These are phyloP conservation scores for Spathaspora jeffriesii DNA, from an alignment of 1,139 yeast species.

Conservation along the genomic window DNA sequence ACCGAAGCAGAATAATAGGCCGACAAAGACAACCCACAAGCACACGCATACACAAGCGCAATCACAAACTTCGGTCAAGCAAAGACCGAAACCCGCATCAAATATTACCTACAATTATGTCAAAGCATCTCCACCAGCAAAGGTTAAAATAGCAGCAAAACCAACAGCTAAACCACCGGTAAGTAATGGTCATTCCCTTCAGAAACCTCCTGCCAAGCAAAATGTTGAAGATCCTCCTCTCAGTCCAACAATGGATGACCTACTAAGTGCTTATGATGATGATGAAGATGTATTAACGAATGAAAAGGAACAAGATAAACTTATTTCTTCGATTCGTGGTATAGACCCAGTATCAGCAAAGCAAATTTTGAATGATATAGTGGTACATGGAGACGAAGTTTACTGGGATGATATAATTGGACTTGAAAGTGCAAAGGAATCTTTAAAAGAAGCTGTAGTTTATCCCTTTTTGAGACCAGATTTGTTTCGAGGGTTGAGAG, in stretches of 20 bases:
- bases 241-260: constrained; percentile 29
- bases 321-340: constrained; percentile 40
- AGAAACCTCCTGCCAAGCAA: constrained; percentile 6
- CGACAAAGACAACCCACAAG: constrained; percentile 12
- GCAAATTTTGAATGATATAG: constrained; percentile 88
- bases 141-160: constrained; percentile 1
- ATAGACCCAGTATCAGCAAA: constrained; percentile 41
- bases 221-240: constrained; percentile 8
- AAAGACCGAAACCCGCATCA: constrained; percentile 14
- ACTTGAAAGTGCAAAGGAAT: constrained; percentile 82
- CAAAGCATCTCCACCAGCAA: constrained; percentile 13
- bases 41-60: constrained; percentile 4
- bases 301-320: constrained; percentile 61
- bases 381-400: constrained; percentile 93
- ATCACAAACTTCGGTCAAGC: constrained; percentile 7
- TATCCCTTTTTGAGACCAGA: constrained; percentile 96
- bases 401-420: constrained; percentile 99
- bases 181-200: not conserved
- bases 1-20: constrained; percentile 17
- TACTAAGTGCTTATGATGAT: constrained; percentile 22
- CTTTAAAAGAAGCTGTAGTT: constrained; percentile 94
- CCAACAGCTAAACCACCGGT: constrained; percentile 1
- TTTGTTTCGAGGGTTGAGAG: constrained; percentile 85
- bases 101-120: constrained; percentile 34
- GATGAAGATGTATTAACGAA: constrained; percentile 36